A percentile compares a stretch with the other conserved stretches of the same genome.
Evolutionary conservation across 1,284 basidiomycete species (phyloP).

Genomic region (Melanopsichium pennsylvanicum): DNA sequence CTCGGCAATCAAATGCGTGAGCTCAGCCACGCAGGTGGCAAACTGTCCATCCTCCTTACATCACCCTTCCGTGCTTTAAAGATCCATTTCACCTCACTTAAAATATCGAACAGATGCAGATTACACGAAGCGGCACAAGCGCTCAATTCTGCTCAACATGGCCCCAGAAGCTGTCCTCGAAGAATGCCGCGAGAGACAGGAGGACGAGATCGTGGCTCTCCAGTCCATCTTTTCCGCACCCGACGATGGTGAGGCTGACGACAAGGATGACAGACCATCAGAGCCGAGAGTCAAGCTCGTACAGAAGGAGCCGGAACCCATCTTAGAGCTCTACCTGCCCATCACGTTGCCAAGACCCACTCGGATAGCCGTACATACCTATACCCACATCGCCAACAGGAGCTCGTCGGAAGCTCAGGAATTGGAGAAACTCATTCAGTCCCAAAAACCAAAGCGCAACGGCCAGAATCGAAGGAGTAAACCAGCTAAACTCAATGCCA

Average conservation of each 20-base stretch:
- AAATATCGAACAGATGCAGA: neutral
- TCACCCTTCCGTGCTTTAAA: neutral
- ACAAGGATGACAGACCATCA: neutral
- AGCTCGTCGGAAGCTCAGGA: neutral
- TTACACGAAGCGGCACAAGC: neutral
- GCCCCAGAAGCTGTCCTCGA: conserved; percentile 13
- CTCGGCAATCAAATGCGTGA: conserved; percentile 22
- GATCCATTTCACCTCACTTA: neutral
- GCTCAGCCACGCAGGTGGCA: conserved; percentile 8
- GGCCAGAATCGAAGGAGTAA: neutral
- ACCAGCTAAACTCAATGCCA: conserved; percentile 10
- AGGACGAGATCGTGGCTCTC: conserved; percentile 44
- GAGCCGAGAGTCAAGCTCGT: conserved; percentile 15
- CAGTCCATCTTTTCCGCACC: conserved; percentile 40
- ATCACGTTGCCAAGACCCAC: conserved; percentile 29
- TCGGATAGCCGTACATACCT: conserved; percentile 16
- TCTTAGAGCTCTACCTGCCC: conserved; percentile 21
- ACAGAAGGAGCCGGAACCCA: conserved; percentile 7
- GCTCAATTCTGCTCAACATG: conserved; percentile 5
- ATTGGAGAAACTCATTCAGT: neutral
- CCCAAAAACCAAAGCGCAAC: neutral
- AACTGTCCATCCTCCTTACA: neutral
- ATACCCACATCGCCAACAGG: neutral
- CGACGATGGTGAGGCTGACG: neutral
- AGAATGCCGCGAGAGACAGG: conserved; percentile 35